Evolutionary conservation across 495 filamentous ascomycete genomes (phyloP), one percentile per base, ranked within the genome.

Genomic region (Pseudomonodictys pantanalensis): DNA sequence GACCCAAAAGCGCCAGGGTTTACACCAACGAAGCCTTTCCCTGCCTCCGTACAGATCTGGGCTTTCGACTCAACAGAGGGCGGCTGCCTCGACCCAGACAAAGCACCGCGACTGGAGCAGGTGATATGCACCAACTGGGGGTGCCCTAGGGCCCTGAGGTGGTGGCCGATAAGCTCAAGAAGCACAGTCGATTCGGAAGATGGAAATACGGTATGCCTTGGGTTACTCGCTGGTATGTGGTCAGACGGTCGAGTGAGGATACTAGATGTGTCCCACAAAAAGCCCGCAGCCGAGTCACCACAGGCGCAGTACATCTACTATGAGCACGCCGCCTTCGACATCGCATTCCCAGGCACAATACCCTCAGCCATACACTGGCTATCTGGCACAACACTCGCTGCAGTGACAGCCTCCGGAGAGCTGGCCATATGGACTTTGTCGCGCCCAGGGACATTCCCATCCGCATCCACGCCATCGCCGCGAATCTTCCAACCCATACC

Each of bases 61-160:
- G 69, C 77, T 3, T 82, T 87, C 68, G 68, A 70, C 56, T 68
- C 74, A 4, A 69, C 7, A 60, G 71, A 52, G 56, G 44, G 55
- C 38, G 35, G 46, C n/a, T 48, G 55, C 39, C 65, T 84, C 6
- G 74, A 82, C 63, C 71, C 76, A 59, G 56, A 58, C 15, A 60
- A 20, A 41, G 56, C 68, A 26, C 79, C 81, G 12, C 65, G 60
- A 46, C 67, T 83, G 51, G 73, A 69, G 42, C 65, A 79, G n/a
- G 76, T 79, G 2, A 59, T 87, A 18, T 88, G 85, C 64, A 79
- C 81, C 2, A 74, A 84, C 6, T 89, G 86, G 84, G 86, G 84
- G 3, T 72, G 79, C 51, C 64, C 84, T 12, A 78, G 76, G 52
- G 73, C 76, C n/a, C 73, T 89, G 18, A 72, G 79, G 49, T 89